phyloP scores from a whole-genome alignment of 805 yeast genomes.

The Teunomyces tritomae region DNA sequence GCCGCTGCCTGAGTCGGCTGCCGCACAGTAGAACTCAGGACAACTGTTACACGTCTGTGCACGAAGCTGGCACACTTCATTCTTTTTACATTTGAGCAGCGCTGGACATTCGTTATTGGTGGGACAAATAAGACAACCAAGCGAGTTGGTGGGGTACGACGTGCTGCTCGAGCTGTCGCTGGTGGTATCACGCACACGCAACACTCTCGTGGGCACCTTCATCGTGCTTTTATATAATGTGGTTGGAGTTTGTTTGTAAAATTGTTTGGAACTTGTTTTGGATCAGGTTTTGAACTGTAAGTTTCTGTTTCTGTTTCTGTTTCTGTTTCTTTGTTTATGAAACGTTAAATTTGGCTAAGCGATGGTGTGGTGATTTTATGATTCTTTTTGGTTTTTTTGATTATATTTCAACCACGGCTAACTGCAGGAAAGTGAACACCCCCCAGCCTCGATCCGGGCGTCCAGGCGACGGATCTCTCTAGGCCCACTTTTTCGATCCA shows the following conservation, averaged over 20 bases:
- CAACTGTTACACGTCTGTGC: slow-evolving; percentile 58
- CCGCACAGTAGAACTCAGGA: slow-evolving; percentile 44
- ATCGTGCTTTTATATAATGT: not conserved
- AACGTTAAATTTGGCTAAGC: not conserved
- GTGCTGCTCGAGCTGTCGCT: slow-evolving; percentile 13
- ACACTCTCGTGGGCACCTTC: slow-evolving; percentile 7
- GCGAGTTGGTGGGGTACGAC: slow-evolving; percentile 18
- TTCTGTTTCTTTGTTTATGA: not conserved
- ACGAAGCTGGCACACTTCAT: slow-evolving; percentile 54
- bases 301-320: not conserved
- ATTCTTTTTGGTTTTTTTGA: too few species aligned
- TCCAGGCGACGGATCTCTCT: too few species aligned
- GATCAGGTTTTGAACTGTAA: too few species aligned
- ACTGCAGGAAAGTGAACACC: too few species aligned
- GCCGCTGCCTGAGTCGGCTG: slow-evolving; percentile 7
- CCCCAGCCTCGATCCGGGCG: too few species aligned
- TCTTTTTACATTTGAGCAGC: slow-evolving; percentile 37
- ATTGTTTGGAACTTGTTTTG: too few species aligned
- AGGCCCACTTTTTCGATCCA: too few species aligned
- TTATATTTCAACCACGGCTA: not conserved
- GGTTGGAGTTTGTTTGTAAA: too few species aligned
- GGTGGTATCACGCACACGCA: slow-evolving; percentile 7
- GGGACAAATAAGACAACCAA: slow-evolving; percentile 45
- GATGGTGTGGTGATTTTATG: too few species aligned
- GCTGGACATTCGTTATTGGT: slow-evolving; percentile 49